Evolutionary conservation across 306 rosid genomes (phyloP).

Genomic region (Albizia julibrissin): DNA sequence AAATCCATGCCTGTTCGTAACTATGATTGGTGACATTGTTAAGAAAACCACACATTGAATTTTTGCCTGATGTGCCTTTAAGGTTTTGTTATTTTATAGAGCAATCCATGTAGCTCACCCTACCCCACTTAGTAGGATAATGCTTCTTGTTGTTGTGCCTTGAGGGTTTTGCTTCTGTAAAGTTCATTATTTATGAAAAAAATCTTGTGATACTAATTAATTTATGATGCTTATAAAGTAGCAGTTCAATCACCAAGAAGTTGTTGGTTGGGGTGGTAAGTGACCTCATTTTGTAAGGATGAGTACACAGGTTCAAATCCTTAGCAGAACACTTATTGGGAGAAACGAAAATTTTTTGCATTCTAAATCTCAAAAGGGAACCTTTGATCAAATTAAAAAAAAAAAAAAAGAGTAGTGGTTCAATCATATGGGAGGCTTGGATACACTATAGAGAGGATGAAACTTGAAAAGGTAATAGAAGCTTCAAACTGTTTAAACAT

Average conservation of each 20-base stretch:
- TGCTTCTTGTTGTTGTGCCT: not conserved
- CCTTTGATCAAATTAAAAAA: too few relatives aligned
- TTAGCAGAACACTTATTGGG: too few relatives aligned
- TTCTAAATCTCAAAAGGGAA: too few relatives aligned
- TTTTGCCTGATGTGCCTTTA: conserved; percentile 16
- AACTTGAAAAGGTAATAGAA: not conserved
- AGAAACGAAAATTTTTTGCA: too few relatives aligned
- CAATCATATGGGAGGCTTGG: not conserved
- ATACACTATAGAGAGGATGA: not conserved
- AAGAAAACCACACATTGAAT: not conserved
- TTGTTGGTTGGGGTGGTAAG: too few relatives aligned
- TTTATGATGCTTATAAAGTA: not conserved
- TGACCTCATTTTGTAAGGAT: too few relatives aligned
- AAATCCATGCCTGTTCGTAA: conserved; percentile 37
- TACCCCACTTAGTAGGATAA: too few relatives aligned
- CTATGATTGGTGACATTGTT: conserved; percentile 23
- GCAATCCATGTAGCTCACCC: too few relatives aligned
- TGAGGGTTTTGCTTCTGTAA: not conserved
- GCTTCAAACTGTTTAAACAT: too few relatives aligned
- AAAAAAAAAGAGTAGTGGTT: not conserved
- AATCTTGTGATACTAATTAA: not conserved
- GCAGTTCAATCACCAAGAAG: too few relatives aligned
- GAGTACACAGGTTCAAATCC: too few relatives aligned
- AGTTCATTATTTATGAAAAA: not conserved
- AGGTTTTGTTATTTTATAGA: not conserved